Conservation (phyloP, 2,329 filamentous ascomycete species). For the Penicillium concentricum region DNA sequence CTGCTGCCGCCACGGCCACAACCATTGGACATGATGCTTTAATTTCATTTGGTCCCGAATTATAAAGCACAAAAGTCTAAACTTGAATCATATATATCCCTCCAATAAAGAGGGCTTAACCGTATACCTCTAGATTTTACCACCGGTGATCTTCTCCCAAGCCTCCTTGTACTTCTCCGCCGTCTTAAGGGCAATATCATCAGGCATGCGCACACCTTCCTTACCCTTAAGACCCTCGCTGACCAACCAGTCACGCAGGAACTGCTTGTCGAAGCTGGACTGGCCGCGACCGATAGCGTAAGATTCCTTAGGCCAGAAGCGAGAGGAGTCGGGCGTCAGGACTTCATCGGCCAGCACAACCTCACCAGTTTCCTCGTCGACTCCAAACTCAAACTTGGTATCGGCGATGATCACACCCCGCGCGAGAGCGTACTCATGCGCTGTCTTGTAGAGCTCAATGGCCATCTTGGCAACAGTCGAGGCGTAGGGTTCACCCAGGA, state of each 20-base stretch:
- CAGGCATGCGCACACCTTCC: slow-evolving; percentile 68
- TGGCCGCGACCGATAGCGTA: slow-evolving; percentile 74
- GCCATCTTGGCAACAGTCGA: slow-evolving; percentile 64
- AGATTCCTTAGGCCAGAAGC: slow-evolving; percentile 77
- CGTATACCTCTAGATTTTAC: slow-evolving; percentile 31
- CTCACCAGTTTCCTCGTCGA: slow-evolving; percentile 63
- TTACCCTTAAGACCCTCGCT: slow-evolving; percentile 71
- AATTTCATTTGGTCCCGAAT: slow-evolving; percentile 10
- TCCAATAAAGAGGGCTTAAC: not conserved
- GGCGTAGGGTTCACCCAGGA: slow-evolving; percentile 66
- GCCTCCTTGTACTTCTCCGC: slow-evolving; percentile 73
- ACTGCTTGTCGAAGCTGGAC: slow-evolving; percentile 87
- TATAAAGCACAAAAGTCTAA: slow-evolving; percentile 3
- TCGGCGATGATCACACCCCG: slow-evolving; percentile 75
- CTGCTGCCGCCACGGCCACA: not conserved
- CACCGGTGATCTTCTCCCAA: slow-evolving; percentile 66
- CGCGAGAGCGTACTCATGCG: slow-evolving; percentile 45
- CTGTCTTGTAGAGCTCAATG: slow-evolving; percentile 61
- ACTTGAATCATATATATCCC: not conserved
- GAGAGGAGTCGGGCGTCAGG: slow-evolving; percentile 76
- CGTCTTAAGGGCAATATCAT: slow-evolving; percentile 68
- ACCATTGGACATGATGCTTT: not conserved
- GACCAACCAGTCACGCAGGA: slow-evolving; percentile 78
- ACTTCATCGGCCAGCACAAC: slow-evolving; percentile 82
- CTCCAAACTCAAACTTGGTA: slow-evolving; percentile 75